A percentile compares a stretch with the other conserved stretches of the same genome.
These are phyloP conservation scores for Diaporthe citriasiana DNA, from an alignment of 2,329 filamentous ascomycete species.

Conservation along the genomic window DNA sequence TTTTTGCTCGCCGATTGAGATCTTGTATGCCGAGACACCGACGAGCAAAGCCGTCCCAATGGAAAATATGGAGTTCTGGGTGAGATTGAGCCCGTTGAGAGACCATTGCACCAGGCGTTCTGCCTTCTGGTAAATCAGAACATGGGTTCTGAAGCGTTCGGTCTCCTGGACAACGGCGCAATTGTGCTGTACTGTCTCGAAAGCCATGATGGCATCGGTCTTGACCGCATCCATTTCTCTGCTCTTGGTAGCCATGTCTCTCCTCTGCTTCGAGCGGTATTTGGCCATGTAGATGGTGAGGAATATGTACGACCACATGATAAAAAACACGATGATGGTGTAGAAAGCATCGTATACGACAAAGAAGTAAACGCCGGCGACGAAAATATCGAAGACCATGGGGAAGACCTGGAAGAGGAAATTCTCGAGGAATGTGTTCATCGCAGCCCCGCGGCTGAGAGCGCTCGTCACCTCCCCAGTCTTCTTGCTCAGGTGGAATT, in stretches of 20 bases:
- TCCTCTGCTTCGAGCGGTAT: constrained; percentile 58
- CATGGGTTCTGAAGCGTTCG: constrained; percentile 68
- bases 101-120: constrained; percentile 70
- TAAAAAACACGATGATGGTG: constrained; percentile 61
- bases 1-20: constrained; percentile 65
- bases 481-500: constrained; percentile 66
- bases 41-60: constrained; percentile 72
- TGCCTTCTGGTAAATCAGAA: constrained; percentile 68
- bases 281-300: constrained; percentile 66
- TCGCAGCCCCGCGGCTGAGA: constrained; percentile 60
- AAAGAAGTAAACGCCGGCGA: constrained; percentile 63
- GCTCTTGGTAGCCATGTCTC: constrained; percentile 59
- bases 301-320: constrained; percentile 65
- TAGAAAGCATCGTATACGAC: constrained; percentile 62
- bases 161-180: constrained; percentile 73
- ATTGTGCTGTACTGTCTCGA: constrained; percentile 74
- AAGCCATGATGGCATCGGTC: constrained; percentile 64
- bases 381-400: constrained; percentile 63
- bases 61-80: constrained; percentile 75
- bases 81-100: constrained; percentile 71
- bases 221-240: constrained; percentile 65
- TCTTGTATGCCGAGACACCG: constrained; percentile 73
- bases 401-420: constrained; percentile 65
- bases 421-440: constrained; percentile 64
- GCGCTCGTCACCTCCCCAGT: constrained; percentile 67